phyloP scores from a whole-genome alignment of 176 grass and related monocot species.

The Avena eriantha region DNA sequence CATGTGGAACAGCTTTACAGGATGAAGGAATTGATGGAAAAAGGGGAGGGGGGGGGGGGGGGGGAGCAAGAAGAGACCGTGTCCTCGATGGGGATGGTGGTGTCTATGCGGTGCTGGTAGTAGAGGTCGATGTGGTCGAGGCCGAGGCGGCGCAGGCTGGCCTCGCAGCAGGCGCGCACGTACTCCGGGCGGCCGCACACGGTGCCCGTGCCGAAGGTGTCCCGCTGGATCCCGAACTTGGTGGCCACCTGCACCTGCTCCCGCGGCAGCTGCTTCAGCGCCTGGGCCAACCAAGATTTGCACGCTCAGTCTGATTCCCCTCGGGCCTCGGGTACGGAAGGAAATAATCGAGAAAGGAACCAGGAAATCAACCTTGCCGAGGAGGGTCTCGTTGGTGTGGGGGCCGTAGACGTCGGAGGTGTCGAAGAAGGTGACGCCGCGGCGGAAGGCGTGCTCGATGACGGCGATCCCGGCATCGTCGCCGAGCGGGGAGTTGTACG shows the following conservation, averaged over 20 bases:
- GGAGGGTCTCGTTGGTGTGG: slow-evolving; percentile 69
- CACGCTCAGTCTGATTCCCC: background rate
- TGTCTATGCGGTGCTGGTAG: slow-evolving; percentile 74
- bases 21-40: background rate
- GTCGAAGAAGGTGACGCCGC: slow-evolving; percentile 85
- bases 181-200: slow-evolving; percentile 63
- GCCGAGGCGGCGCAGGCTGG: slow-evolving; percentile 68
- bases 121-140: slow-evolving; percentile 75
- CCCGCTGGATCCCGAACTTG: slow-evolving; percentile 61
- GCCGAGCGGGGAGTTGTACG: slow-evolving; percentile 57
- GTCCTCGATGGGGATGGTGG: slow-evolving; percentile 69
- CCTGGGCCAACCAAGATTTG: slow-evolving; percentile 35
- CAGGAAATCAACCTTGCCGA: slow-evolving; percentile 64
- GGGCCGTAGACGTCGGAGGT: slow-evolving; percentile 78
- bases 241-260: slow-evolving; percentile 83
- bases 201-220: background rate
- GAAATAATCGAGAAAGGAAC: background rate
- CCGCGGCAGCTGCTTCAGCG: slow-evolving; percentile 75
- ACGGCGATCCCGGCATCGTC: slow-evolving; percentile 63
- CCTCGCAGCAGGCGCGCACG: slow-evolving; percentile 73
- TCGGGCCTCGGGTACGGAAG: background rate
- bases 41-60: background rate
- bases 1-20: background rate
- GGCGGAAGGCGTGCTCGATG: slow-evolving; percentile 71
- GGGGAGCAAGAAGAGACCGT: slow-evolving; percentile 45